Base-by-base conservation (phyloP, 2,329 filamentous ascomycete genomes). In the Pseudonectria buxi region DNA sequence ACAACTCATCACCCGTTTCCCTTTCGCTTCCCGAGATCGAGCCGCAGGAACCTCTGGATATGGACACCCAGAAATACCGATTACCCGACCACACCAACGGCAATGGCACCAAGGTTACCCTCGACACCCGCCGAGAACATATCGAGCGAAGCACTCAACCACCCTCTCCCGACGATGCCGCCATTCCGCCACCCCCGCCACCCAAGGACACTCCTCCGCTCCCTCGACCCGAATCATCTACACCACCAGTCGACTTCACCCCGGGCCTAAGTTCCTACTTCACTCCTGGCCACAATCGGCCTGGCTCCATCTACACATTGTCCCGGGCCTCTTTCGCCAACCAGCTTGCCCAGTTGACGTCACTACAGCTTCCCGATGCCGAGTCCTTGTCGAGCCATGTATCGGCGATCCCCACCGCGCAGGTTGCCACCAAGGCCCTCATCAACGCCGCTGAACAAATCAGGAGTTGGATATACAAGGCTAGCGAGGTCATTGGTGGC, bases 361-460 rank as follows among this genome's bases (percentile, higher is more conserved):
- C 88, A 13, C 81, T 96, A 39, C 83, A 87, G 51, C 73, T 96
- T 3, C 92, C 92, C 2, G 83, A 94, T 58, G 86, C 90, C 34
- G 80, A 82, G 28, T 82, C 86, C 1, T 71, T 98, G 14, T 86
- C 87, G 18, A 83, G 80, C 44, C 86, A 83, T 54, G 88, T 98
- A 32, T 78, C 81, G 7, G 81, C 86, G 12, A 92, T 96, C 31
- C 79, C 87, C 9, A 92, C 85, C 0, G 87, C 89, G 3, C 80
- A 85, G 40, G 76, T 81, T n/a, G 92, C 90, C 16, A 79, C 87
- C 9, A 83, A 78, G 41, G 87, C 88, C 1, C 72, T 96, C 36
- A 83, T 86, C 46, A 84, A 86, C 47, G 87, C 90, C 10, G 87
- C 89, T 4, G 86, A 94, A 43, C 89, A 96, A 61, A 96, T 98